Evolutionary conservation across 257 asterid species (phyloP).

Genomic region (Echites panduratus): DNA sequence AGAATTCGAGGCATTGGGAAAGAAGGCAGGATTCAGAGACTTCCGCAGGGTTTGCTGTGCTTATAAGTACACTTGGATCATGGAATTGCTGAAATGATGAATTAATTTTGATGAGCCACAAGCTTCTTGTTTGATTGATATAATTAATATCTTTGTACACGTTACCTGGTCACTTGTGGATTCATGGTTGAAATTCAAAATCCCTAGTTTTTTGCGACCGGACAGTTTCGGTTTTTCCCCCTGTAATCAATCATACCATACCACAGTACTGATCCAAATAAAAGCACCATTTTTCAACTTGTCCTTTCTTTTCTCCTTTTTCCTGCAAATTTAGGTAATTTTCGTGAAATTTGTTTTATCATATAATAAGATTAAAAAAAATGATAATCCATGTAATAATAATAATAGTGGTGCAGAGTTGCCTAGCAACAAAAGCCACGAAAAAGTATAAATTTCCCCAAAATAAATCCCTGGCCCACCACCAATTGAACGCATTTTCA

Average conservation of each 20-base stretch:
- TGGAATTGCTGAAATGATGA: constrained; percentile 54
- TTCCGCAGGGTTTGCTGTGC: constrained; percentile 58
- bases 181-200: too few species aligned
- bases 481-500: neutral
- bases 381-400: too few species aligned
- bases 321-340: too few species aligned
- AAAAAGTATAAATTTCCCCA: too few species aligned
- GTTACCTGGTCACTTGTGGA: neutral
- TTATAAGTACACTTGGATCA: constrained; percentile 55
- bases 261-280: neutral
- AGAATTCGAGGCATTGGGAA: constrained; percentile 67
- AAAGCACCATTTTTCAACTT: neutral
- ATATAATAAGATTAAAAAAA: too few species aligned
- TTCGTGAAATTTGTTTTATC: too few species aligned
- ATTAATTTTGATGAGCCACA: constrained; percentile 7
- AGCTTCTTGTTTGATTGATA: neutral
- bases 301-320: neutral
- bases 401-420: too few species aligned
- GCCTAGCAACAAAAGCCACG: too few species aligned
- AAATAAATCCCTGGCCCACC: too few species aligned
- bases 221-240: too few species aligned
- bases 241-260: neutral
- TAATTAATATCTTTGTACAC: neutral
- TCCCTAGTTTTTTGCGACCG: too few species aligned
- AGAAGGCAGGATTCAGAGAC: constrained; percentile 62